These are phyloP conservation scores for Stemphylium lycopersici DNA, from an alignment of 2,329 filamentous ascomycete genomes.

Conservation along the genomic window DNA sequence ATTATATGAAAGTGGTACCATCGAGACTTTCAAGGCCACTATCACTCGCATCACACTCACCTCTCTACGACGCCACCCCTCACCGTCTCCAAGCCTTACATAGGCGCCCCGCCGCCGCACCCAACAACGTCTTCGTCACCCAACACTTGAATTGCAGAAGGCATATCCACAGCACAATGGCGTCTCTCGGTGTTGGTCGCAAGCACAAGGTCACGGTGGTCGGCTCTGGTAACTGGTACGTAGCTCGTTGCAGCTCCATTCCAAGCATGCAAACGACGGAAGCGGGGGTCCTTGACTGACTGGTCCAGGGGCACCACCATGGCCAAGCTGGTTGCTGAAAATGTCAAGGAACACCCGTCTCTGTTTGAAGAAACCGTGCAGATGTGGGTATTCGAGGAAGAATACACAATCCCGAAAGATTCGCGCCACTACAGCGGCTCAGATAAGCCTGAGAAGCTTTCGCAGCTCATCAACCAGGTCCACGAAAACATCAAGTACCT, in stretches of 20 bases:
- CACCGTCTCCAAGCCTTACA: slow-evolving; percentile 19
- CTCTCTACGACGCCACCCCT: slow-evolving; percentile 27
- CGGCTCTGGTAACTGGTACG: slow-evolving; percentile 94
- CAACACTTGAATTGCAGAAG: slow-evolving; percentile 4
- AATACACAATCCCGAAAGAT: slow-evolving; percentile 73
- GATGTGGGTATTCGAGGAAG: slow-evolving; percentile 99
- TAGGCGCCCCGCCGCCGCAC: slow-evolving; percentile 10
- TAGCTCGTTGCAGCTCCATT: slow-evolving; percentile 2
- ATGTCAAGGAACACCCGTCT: slow-evolving; percentile 75
- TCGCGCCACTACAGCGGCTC: slow-evolving; percentile 75
- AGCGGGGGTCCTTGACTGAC: slow-evolving; percentile 13
- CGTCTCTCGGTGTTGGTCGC: slow-evolving; percentile 61
- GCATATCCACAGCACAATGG: slow-evolving; percentile 48
- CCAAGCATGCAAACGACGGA: background rate
- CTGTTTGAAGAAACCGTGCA: slow-evolving; percentile 89
- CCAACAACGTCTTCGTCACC: slow-evolving; percentile 12
- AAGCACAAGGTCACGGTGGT: slow-evolving; percentile 94
- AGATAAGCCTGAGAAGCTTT: slow-evolving; percentile 80
- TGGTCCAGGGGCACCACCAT: slow-evolving; percentile 87
- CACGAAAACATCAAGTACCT: slow-evolving; percentile 99
- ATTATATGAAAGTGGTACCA: slow-evolving; percentile 34
- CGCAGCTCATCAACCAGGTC: slow-evolving; percentile 83
- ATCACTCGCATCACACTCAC: slow-evolving; percentile 16
- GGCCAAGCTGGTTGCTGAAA: slow-evolving; percentile 95
- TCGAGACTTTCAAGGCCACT: slow-evolving; percentile 20